phyloP scores from a whole-genome alignment of 2,329 filamentous ascomycete species.

The Polychaeton citri region DNA sequence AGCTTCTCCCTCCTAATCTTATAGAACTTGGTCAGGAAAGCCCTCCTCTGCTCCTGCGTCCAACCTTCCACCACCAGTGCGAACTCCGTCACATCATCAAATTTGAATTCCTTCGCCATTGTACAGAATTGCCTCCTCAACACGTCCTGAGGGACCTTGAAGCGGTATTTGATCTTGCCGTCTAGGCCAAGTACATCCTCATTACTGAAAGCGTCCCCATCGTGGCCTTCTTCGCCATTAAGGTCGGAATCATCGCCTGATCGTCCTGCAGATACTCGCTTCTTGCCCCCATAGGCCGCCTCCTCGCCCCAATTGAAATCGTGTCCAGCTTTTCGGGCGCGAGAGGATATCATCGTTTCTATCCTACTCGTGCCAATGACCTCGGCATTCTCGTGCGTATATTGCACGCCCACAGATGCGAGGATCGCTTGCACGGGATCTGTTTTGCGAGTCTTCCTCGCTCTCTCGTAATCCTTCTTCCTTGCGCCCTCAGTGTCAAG shows the following conservation, averaged over 20 bases:
- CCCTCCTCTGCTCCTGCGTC: slow-evolving; percentile 70
- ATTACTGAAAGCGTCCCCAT: background rate
- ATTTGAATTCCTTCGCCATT: slow-evolving; percentile 73
- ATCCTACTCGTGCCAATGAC: slow-evolving; percentile 85
- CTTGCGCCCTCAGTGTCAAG: slow-evolving; percentile 22
- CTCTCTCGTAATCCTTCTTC: slow-evolving; percentile 22
- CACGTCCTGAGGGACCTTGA: slow-evolving; percentile 62
- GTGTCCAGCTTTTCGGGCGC: slow-evolving; percentile 51
- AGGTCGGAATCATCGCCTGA: slow-evolving; percentile 2
- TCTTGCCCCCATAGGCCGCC: slow-evolving; percentile 12
- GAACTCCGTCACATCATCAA: slow-evolving; percentile 65
- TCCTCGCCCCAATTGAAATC: slow-evolving; percentile 38
- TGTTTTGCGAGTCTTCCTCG: slow-evolving; percentile 28
- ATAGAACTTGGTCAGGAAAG: slow-evolving; percentile 74
- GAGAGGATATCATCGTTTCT: slow-evolving; percentile 71
- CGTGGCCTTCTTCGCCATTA: background rate
- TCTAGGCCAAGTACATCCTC: slow-evolving; percentile 10
- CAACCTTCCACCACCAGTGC: slow-evolving; percentile 80
- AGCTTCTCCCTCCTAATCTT: slow-evolving; percentile 43
- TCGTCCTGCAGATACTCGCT: background rate
- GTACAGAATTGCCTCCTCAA: slow-evolving; percentile 75
- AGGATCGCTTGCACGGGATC: slow-evolving; percentile 85
- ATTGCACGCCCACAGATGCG: slow-evolving; percentile 75
- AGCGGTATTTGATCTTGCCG: slow-evolving; percentile 40
- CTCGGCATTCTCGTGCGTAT: slow-evolving; percentile 93